A percentile compares a stretch with the other conserved stretches of the same genome.
phyloP scores from a whole-genome alignment of 768 basidiomycete species.

The Solioccasus polychromus region DNA sequence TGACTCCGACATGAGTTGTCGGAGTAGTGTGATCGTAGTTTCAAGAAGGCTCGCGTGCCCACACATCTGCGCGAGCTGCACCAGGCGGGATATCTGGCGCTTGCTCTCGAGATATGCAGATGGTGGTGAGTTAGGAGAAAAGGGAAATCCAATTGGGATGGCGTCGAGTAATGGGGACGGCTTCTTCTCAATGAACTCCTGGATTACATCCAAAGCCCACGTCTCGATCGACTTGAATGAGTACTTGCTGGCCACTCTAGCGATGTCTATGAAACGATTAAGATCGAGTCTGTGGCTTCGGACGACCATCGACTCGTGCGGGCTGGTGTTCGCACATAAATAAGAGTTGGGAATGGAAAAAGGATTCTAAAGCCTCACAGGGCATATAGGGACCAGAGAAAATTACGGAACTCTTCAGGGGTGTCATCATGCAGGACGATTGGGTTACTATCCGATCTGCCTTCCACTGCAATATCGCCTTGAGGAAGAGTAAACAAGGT shows the following conservation, averaged over 20 bases:
- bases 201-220: conserved; percentile 74
- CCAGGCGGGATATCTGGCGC: conserved; percentile 54
- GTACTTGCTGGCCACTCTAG: conserved; percentile 68
- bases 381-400: conserved; percentile 77
- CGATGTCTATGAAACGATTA: conserved; percentile 55
- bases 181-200: conserved; percentile 60
- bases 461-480: conserved; percentile 50
- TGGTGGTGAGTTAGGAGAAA: conserved; percentile 27
- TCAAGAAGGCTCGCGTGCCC: conserved; percentile 56
- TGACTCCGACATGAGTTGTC: conserved; percentile 59
- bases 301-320: conserved; percentile 54
- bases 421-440: conserved; percentile 63
- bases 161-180: conserved; percentile 49
- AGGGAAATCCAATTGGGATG: conserved; percentile 33
- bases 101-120: conserved; percentile 39
- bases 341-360: background rate
- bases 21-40: conserved; percentile 57
- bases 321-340: conserved; percentile 37
- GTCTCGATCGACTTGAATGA: conserved; percentile 70
- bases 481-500: conserved; percentile 69
- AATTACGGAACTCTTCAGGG: conserved; percentile 63
- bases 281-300: conserved; percentile 51
- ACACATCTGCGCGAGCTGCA: conserved; percentile 67
- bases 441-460: conserved; percentile 61
- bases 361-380: conserved; percentile 42